Conservation (phyloP, 1,139 yeast species). For the Suzukiozyma palmioleophila region DNA sequence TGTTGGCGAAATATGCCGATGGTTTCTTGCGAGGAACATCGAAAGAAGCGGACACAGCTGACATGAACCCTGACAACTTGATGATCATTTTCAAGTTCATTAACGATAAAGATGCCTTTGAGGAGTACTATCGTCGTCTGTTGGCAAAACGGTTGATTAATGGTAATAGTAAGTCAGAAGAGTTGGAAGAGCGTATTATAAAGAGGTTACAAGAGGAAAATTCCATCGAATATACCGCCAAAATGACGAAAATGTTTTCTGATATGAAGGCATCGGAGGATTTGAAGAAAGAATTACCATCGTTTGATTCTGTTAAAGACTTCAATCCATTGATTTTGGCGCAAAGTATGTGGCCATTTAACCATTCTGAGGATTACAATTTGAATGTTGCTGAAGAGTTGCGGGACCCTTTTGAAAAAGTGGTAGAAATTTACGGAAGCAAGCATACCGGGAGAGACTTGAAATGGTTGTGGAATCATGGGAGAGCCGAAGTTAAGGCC, state of each 20-base stretch:
- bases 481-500: slow-evolving; percentile 91
- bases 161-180: slow-evolving; percentile 77
- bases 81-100: slow-evolving; percentile 85
- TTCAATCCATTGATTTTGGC: slow-evolving; percentile 79
- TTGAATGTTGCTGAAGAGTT: slow-evolving; percentile 51
- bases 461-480: slow-evolving; percentile 94
- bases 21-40: slow-evolving; percentile 71
- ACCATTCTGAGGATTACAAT: slow-evolving; percentile 39
- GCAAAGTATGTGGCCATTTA: slow-evolving; percentile 86
- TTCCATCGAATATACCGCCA: slow-evolving; percentile 88
- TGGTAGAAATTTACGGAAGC: slow-evolving; percentile 63
- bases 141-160: slow-evolving; percentile 86
- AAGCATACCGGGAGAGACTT: slow-evolving; percentile 87
- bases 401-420: slow-evolving; percentile 57
- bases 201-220: slow-evolving; percentile 86
- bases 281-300: slow-evolving; percentile 56
- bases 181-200: slow-evolving; percentile 81
- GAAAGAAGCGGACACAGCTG: slow-evolving; percentile 63
- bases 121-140: slow-evolving; percentile 84
- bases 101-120: slow-evolving; percentile 94
- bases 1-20: slow-evolving; percentile 87
- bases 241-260: slow-evolving; percentile 93
- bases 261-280: slow-evolving; percentile 88
- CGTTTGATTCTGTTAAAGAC: slow-evolving; percentile 43
- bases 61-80: slow-evolving; percentile 78